Percentiles rank a stretch among this genome's conserved stretches.
phyloP scores from a whole-genome alignment of 352 stramenopile species.

The Globisporangium cylindrosporum region DNA sequence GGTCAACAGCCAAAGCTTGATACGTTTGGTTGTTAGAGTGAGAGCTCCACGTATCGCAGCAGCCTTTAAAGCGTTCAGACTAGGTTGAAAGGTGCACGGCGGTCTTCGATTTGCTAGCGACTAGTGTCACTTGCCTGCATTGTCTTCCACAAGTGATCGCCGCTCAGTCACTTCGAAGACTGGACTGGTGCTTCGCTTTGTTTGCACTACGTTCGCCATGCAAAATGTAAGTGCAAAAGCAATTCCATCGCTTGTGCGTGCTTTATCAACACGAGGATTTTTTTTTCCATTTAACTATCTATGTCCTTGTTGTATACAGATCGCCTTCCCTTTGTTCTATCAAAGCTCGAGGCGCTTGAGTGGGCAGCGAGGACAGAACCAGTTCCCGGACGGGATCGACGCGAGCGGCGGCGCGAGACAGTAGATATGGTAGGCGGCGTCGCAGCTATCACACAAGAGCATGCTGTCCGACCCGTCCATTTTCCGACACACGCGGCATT shows the following conservation, averaged over 20 bases:
- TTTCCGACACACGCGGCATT: constrained; percentile 62
- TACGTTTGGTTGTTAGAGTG: not conserved
- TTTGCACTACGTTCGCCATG: not conserved
- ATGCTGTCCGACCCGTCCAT: constrained; percentile 71
- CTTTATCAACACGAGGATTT: not conserved
- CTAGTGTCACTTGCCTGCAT: not conserved
- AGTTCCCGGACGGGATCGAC: constrained; percentile 68
- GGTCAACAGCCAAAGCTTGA: not conserved
- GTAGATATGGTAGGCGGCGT: constrained; percentile 81
- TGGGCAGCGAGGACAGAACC: constrained; percentile 77
- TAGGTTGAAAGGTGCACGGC: not conserved
- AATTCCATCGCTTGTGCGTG: not conserved
- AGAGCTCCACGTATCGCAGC: constrained; percentile 8
- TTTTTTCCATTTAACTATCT: not conserved
- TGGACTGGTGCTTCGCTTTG: not conserved
- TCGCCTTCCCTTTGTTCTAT: not conserved
- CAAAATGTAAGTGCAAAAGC: not conserved
- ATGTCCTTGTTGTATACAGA: constrained; percentile 4
- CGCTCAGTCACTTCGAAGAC: not conserved
- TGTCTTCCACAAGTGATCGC: not conserved
- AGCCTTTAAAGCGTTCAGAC: not conserved
- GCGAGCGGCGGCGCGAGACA: constrained; percentile 64
- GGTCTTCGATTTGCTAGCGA: not conserved
- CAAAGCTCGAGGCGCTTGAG: constrained; percentile 34
- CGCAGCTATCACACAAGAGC: constrained; percentile 83